A percentile compares a stretch with the other conserved stretches of the same genome.
These are phyloP conservation scores for Carpinus fangiana DNA, from an alignment of 306 rosid genomes.

Conservation along the genomic window DNA sequence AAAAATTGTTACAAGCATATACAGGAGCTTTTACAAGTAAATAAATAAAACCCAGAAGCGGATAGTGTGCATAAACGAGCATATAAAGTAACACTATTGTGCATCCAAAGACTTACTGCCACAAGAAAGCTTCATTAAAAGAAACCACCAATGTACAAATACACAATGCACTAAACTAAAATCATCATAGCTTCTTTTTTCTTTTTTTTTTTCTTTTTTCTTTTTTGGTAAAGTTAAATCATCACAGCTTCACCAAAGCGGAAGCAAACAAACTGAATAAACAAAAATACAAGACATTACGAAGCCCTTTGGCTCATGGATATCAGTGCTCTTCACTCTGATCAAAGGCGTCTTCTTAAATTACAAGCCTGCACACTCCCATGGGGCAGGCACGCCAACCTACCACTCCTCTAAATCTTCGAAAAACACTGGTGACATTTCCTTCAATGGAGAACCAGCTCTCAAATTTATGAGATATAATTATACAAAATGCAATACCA, in stretches of 20 bases:
- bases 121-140: conserved; percentile 56
- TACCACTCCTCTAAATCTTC: conserved; percentile 57
- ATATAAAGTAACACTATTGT: background rate
- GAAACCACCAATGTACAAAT: conserved; percentile 58
- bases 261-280: conserved; percentile 56
- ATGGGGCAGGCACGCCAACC: conserved; percentile 70
- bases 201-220: background rate
- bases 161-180: conserved; percentile 40
- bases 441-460: conserved; percentile 48
- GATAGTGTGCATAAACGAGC: too few relatives aligned
- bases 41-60: too few relatives aligned
- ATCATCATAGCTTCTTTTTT: background rate
- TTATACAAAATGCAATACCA: conserved; percentile 65
- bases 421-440: conserved; percentile 39
- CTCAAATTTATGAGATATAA: conserved; percentile 52
- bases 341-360: conserved; percentile 63
- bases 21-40: too few relatives aligned
- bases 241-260: conserved; percentile 66
- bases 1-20: too few relatives aligned
- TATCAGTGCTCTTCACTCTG: conserved; percentile 38
- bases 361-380: conserved; percentile 46
- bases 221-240: conserved; percentile 28
- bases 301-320: conserved; percentile 37
- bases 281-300: conserved; percentile 43
- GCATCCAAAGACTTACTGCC: conserved; percentile 31